A percentile compares a stretch with the other conserved stretches of the same genome.
phyloP scores from a whole-genome alignment of 73 alveolate genomes.

The Paramecium pentaurelia region DNA sequence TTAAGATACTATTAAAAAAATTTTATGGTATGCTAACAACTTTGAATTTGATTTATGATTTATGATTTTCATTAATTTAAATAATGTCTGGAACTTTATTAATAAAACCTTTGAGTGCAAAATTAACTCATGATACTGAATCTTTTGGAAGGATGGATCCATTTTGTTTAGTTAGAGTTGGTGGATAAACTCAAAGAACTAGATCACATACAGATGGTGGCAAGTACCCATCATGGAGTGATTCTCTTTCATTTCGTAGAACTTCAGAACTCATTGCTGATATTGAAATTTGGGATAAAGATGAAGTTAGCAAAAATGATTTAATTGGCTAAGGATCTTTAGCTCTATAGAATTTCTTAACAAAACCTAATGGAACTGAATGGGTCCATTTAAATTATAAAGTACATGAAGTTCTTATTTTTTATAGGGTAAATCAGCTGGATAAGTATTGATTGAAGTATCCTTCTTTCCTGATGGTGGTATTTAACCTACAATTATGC shows the following conservation, averaged over 20 bases:
- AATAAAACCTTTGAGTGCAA: conserved; percentile 37
- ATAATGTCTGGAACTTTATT: conserved; percentile 13
- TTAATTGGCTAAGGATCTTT: not conserved
- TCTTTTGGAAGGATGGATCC: conserved; percentile 48
- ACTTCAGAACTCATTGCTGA: not conserved
- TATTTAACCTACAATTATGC: not conserved
- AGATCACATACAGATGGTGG: conserved; percentile 39
- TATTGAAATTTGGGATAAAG: conserved; percentile 54
- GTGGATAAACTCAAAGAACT: conserved; percentile 24
- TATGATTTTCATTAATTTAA: not conserved
- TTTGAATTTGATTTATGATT: not conserved
- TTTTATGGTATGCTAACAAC: not conserved
- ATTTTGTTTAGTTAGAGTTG: not conserved
- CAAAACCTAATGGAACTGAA: not conserved
- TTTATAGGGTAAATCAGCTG: conserved; percentile 19
- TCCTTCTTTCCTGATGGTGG: not conserved
- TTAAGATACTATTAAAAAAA: conserved; percentile 63
- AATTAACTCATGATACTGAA: conserved; percentile 41
- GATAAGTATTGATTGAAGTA: not conserved
- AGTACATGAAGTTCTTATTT: not conserved
- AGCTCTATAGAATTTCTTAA: not conserved
- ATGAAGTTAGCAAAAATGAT: conserved; percentile 16
- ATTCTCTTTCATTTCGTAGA: conserved; percentile 26
- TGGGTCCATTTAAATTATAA: conserved; percentile 18
- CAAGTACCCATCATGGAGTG: conserved; percentile 49